Evolutionary conservation across 768 basidiomycete genomes (phyloP), one percentile per base, ranked within the genome.

Genomic region (Leccinum truebloodii): DNA sequence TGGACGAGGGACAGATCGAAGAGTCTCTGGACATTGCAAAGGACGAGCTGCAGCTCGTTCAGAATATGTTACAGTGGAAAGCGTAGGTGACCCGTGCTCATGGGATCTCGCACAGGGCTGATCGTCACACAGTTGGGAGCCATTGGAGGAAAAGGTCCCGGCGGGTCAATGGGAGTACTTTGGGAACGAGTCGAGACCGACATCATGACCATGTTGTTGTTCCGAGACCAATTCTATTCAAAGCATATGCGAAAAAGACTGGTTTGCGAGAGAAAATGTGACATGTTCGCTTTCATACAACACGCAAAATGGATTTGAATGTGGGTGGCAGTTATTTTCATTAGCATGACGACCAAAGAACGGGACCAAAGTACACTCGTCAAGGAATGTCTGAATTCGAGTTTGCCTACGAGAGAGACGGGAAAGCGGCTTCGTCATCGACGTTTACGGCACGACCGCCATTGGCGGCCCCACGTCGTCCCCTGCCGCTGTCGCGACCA

Each of bases 61-160:
- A 78, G 34, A 91, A 91, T 76, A 91, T 97, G 89, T 70, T 88
- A n/a, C 89, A 95, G 71, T 98, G 94, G 94, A 96, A 95, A 78
- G 85, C 91, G 95, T 98, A 74, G 74, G 94, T 89, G 56, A 56
- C 30, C 53, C 46, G 8, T 63, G 5, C 52, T 32, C 13, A 12
- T 53, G 44, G 60, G 39, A 57, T 60, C 7, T 37, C 46, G 37
- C 34, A 53, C 14, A 34, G 48, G 46, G 59, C 55, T 63, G 49
- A 64, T 32, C 34, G 4, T 63, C 4, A 22, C 60, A 50, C 66
- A 94, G 95, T 41, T 97, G 94, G 94, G 95, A 96, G 73, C 81
- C 91, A 16, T 77, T 97, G 63, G 89, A 89, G 70, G 89, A 93
- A 72, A 88, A 86, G 60, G 85, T 93, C 24, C 85, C 86, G 61